Base-by-base conservation (phyloP, 2,329 filamentous ascomycete species). In the Exophiala dermatitidis region DNA sequence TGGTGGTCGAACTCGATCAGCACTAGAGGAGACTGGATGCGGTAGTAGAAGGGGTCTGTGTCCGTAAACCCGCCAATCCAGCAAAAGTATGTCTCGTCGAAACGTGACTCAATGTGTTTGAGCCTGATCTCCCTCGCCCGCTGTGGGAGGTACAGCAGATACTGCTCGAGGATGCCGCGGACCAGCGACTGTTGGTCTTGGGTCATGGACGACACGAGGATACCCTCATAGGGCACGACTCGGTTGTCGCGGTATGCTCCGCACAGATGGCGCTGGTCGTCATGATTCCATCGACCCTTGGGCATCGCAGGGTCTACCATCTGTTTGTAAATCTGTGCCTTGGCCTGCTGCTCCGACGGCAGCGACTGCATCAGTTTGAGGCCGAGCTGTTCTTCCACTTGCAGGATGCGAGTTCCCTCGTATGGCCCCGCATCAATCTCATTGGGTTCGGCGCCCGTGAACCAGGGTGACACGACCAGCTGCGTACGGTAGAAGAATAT, bases 361-460 rank as follows among this genome's bases (percentile, higher is more conserved):
- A 88, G 72, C 29, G 74, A 77, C 64, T 86, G 84, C 85, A 90
- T 89, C 1, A 90, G 74, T 57, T 74, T 63, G n/a, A 89, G 67
- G 0, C 85, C 85, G 0, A 86, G 66, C 1, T 68, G 67, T 45
- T 86, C 85, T 63, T 90, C 85, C 5, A 69, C 71, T 37, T 83
- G 73, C 33, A 90, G 69, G 51, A 90, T 87, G 2, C 78, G 72
- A 0, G 82, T 86, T 4, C 85, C 86, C 1, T 71, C 69, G 66
- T 81, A 76, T 0, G 77, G 77, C 0, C 85, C 85, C 0, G 69
- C 67, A 59, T 90, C 86, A 61, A 90, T 86, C 34, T 83, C 63
- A 62, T 90, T 89, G 0, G 87, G 87, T 68, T 91, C 87, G 0
- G 87, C 87, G 50, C 87, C 87, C 0, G 85, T 88, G 68, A 91